Evolutionary conservation across 139 green algal species (phyloP).

Genomic region (Tetraselmis chui): DNA sequence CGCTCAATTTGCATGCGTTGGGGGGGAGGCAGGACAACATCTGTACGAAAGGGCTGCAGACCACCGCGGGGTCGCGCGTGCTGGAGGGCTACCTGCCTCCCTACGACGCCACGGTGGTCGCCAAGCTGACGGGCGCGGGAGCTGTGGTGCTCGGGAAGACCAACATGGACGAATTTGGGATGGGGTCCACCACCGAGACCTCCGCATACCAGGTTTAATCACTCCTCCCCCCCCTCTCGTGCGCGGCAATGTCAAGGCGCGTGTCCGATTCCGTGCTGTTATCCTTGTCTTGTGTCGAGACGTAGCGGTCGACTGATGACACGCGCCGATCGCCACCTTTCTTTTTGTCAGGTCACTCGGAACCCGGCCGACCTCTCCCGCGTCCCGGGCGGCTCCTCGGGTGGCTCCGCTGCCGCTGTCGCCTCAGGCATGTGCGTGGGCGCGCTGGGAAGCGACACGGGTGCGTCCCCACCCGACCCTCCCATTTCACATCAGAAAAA

Average conservation of each 20-base stretch:
- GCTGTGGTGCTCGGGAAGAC: conserved; percentile 92
- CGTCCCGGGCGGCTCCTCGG: conserved; percentile 90
- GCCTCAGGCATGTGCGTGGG: conserved; percentile 61
- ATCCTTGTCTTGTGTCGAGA: too few species aligned
- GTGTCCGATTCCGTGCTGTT: too few species aligned
- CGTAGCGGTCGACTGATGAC: too few species aligned
- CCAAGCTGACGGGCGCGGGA: conserved; percentile 58
- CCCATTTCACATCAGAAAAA: too few species aligned
- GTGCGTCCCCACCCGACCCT: conserved; percentile 10
- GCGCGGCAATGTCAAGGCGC: too few species aligned
- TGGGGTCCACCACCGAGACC: conserved; percentile 91
- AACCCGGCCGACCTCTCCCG: conserved; percentile 74
- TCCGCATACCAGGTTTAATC: conserved; percentile 68
- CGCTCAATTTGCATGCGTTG: too few species aligned
- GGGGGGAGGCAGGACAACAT: conserved; percentile 99
- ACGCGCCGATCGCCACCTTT: too few species aligned
- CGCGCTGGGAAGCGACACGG: conserved; percentile 88
- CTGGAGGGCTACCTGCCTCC: conserved; percentile 64
- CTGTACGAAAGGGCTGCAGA: conserved; percentile 71
- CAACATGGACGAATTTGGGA: conserved; percentile 98
- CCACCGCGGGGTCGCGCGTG: conserved; percentile 75
- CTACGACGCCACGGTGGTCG: conserved; percentile 70
- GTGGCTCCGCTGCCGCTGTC: conserved; percentile 90
- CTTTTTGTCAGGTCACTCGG: conserved; percentile 52
- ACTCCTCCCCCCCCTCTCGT: not conserved